Conservation (phyloP, 805 yeast species). For the Candida sphagnicola region DNA sequence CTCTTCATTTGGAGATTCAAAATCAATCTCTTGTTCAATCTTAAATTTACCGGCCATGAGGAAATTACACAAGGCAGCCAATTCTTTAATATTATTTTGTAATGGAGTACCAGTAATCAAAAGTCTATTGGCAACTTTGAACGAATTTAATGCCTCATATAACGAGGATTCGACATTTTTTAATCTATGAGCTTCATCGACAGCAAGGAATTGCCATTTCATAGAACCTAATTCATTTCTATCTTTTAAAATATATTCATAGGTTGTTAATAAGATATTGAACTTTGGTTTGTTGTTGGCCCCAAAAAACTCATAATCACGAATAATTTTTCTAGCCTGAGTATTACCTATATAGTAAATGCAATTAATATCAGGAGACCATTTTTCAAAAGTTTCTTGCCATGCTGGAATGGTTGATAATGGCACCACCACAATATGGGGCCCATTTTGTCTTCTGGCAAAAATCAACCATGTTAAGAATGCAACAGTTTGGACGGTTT, state of each 20-base stretch:
- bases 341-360: constrained; percentile 92
- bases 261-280: constrained; percentile 89
- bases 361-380: constrained; percentile 96
- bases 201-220: constrained; percentile 95
- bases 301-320: constrained; percentile 79
- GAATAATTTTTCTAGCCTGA: constrained; percentile 72
- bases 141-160: constrained; percentile 80
- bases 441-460: constrained; percentile 96
- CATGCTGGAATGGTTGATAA: constrained; percentile 95
- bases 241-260: constrained; percentile 93
- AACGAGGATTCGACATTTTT: constrained; percentile 92
- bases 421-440: constrained; percentile 95
- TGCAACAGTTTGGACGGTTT: constrained; percentile 94
- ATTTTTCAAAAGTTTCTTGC: constrained; percentile 97
- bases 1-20: constrained; percentile 79
- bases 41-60: constrained; percentile 91
- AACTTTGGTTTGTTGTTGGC: constrained; percentile 74
- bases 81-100: constrained; percentile 91
- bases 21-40: constrained; percentile 93
- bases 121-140: constrained; percentile 78
- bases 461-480: constrained; percentile 92
- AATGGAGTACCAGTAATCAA: constrained; percentile 97
- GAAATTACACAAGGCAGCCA: constrained; percentile 92
- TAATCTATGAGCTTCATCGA: constrained; percentile 96
- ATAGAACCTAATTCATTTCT: constrained; percentile 72